phyloP scores from a whole-genome alignment of 768 basidiomycete genomes.

The Suillus subaureus region DNA sequence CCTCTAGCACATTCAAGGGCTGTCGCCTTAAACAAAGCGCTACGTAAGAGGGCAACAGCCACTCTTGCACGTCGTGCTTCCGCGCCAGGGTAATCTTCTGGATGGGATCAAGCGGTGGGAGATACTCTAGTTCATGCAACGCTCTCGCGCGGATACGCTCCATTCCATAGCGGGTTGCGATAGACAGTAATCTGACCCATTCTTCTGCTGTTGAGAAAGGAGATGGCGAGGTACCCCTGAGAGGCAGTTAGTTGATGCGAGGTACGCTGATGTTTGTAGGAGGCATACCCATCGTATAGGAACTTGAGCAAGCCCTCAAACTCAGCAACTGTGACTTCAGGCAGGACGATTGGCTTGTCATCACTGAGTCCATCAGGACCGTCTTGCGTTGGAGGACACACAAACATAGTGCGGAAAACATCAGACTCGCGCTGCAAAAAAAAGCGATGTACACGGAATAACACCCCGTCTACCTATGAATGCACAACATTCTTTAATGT shows the following conservation, averaged over 20 bases:
- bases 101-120: constrained; percentile 31
- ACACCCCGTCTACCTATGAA: constrained; percentile 36
- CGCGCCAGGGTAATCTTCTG: constrained; percentile 41
- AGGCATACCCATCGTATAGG: constrained; percentile 41
- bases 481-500: too few species aligned
- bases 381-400: constrained; percentile 23
- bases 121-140: constrained; percentile 31
- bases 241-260: background rate
- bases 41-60: constrained; percentile 42
- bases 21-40: constrained; percentile 36
- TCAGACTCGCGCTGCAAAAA: constrained; percentile 41
- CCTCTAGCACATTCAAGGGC: constrained; percentile 37
- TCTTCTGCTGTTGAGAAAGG: constrained; percentile 23
- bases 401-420: constrained; percentile 42
- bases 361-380: constrained; percentile 36
- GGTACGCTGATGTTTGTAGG: background rate
- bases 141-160: constrained; percentile 38
- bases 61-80: constrained; percentile 39
- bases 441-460: constrained; percentile 45
- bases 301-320: constrained; percentile 43
- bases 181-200: constrained; percentile 43
- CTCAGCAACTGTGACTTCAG: constrained; percentile 35
- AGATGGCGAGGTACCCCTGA: background rate
- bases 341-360: constrained; percentile 35
- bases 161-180: constrained; percentile 42